Conservation (phyloP, 495 filamentous ascomycete species). For the Amphirosellinia nigrospora region DNA sequence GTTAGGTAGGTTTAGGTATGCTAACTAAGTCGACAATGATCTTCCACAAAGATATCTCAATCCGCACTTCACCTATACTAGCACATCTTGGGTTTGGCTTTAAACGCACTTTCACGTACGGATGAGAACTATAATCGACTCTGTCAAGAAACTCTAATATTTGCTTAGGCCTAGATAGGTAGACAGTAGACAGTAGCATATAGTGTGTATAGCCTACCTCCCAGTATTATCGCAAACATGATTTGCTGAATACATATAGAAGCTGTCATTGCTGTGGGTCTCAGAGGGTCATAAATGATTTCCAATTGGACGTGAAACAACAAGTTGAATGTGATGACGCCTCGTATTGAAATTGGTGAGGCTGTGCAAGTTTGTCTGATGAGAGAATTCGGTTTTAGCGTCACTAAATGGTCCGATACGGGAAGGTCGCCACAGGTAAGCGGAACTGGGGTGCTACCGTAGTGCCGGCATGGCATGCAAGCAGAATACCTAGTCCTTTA, state of each 20-base stretch:
- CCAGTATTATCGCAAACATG: not conserved
- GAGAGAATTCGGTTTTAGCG: not conserved
- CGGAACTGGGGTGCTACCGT: too few relatives aligned
- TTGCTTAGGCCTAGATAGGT: too few relatives aligned
- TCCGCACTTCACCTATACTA: too few relatives aligned
- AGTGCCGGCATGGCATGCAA: too few relatives aligned
- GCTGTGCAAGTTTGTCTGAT: conserved; percentile 10
- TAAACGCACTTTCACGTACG: too few relatives aligned
- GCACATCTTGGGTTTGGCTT: not conserved
- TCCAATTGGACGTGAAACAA: conserved; percentile 13
- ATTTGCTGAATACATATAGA: not conserved
- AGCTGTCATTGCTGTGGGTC: not conserved
- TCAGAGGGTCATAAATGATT: not conserved
- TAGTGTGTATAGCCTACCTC: not conserved
- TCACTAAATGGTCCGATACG: not conserved
- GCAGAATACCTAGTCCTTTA: not conserved
- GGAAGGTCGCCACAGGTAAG: conserved; percentile 14
- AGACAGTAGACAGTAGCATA: not conserved
- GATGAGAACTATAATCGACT: not conserved
- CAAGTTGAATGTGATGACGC: not conserved
- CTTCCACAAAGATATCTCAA: too few relatives aligned
- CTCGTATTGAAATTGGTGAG: conserved; percentile 22
- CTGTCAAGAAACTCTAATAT: not conserved
- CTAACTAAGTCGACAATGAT: too few relatives aligned
- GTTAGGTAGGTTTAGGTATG: not conserved